phyloP scores from a whole-genome alignment of 108 stramenopile genomes.

The Schizochytrium sp. region DNA sequence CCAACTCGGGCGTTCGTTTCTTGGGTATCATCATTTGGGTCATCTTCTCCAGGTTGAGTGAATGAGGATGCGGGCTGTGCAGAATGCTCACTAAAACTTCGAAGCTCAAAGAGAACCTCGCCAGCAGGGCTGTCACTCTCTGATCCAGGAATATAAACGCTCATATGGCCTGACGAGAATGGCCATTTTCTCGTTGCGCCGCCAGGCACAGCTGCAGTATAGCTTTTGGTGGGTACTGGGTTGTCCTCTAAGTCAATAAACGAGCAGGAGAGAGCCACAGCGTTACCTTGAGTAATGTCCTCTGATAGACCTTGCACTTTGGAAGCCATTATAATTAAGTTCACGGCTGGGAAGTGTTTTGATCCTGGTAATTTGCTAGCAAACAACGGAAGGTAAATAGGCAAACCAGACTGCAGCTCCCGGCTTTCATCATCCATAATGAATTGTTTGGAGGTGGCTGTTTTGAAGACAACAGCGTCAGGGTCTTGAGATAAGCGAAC shows the following conservation, averaged over 20 bases:
- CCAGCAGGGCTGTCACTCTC: not conserved
- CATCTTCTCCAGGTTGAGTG: too few species aligned
- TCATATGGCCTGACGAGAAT: not conserved
- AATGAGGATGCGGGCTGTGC: not conserved
- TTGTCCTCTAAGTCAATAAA: not conserved
- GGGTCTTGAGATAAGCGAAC: not conserved
- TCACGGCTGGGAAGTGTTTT: not conserved
- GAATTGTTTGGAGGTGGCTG: not conserved
- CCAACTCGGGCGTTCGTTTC: too few species aligned
- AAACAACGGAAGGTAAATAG: slow-evolving; percentile 5
- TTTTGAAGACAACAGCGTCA: not conserved
- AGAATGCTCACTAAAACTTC: not conserved
- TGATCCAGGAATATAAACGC: not conserved
- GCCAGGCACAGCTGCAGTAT: slow-evolving; percentile 3
- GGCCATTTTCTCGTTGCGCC: not conserved
- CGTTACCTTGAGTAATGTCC: not conserved
- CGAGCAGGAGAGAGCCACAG: not conserved
- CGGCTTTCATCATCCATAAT: slow-evolving; percentile 32
- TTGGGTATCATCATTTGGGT: too few species aligned
- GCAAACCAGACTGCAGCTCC: slow-evolving; percentile 10
- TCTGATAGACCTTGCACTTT: not conserved
- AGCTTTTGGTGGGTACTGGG: not conserved
- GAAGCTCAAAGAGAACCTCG: not conserved
- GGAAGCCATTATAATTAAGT: not conserved
- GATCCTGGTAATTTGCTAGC: slow-evolving; percentile 6